Evolutionary conservation across 208 protist genomes (phyloP).

Genomic region (Acanthamoeba culbertsoni): DNA sequence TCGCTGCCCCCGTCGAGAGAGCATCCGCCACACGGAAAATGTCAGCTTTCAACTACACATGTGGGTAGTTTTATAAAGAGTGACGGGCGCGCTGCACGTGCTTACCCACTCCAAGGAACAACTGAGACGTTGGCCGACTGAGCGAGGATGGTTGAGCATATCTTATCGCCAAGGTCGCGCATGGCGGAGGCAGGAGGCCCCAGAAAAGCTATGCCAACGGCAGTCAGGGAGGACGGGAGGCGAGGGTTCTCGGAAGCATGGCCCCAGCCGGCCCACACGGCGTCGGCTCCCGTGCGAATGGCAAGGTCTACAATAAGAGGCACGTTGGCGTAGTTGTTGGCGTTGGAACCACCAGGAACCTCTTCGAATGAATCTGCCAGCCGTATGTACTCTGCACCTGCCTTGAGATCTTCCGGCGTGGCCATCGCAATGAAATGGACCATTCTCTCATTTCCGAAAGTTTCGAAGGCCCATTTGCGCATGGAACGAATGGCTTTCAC

Average conservation of each 20-base stretch:
- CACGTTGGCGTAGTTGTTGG: slow-evolving; percentile 99
- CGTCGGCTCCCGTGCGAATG: slow-evolving; percentile 89
- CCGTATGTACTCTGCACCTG: slow-evolving; percentile 97
- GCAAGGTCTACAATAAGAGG: slow-evolving; percentile 97
- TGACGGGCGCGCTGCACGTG: not conserved
- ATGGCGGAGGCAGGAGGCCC: slow-evolving; percentile 80
- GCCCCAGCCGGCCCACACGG: slow-evolving; percentile 98
- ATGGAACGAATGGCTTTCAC: slow-evolving; percentile 98
- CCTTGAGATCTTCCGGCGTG: slow-evolving; percentile 97
- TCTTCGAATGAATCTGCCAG: slow-evolving; percentile 93
- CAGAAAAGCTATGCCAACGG: slow-evolving; percentile 81
- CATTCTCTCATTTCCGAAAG: slow-evolving; percentile 91
- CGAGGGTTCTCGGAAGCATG: slow-evolving; percentile 98
- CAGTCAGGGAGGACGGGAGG: slow-evolving; percentile 86
- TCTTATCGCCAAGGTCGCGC: slow-evolving; percentile 95
- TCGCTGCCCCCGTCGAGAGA: not conserved
- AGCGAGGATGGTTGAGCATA: slow-evolving; percentile 96
- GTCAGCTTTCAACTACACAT: not conserved
- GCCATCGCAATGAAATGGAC: slow-evolving; percentile 97
- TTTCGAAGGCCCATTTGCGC: slow-evolving; percentile 94
- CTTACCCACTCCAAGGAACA: slow-evolving; percentile 92
- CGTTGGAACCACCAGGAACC: slow-evolving; percentile 96
- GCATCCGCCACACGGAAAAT: not conserved
- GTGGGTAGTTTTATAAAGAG: not conserved
- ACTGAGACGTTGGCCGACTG: slow-evolving; percentile 94